Evolutionary conservation across 306 rosid species (phyloP).

Genomic region (Citrullus mucosospermus): DNA sequence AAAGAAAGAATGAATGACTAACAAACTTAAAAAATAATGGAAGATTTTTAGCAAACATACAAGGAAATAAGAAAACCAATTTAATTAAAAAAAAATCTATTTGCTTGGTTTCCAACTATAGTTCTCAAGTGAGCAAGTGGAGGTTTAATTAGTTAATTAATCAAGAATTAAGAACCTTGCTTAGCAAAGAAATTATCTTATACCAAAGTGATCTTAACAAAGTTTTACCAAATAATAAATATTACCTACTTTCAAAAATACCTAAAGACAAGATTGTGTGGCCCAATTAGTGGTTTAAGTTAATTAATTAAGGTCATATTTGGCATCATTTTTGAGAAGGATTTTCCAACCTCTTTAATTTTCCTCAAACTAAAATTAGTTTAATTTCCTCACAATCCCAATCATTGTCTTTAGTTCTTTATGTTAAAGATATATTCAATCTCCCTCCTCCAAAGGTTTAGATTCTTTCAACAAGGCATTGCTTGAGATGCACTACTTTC

Average conservation of each 20-base stretch:
- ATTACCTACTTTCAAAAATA: neutral
- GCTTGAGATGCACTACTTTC: constrained; percentile 48
- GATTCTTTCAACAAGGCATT: constrained; percentile 21
- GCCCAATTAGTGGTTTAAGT: neutral
- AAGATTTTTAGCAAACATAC: too few relatives aligned
- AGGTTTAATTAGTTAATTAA: neutral
- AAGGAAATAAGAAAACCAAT: too few relatives aligned
- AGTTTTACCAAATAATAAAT: neutral
- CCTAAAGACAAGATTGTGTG: neutral
- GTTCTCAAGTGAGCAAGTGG: neutral
- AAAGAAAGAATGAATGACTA: too few relatives aligned
- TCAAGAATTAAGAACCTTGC: neutral
- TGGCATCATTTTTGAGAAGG: neutral
- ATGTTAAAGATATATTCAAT: constrained; percentile 32
- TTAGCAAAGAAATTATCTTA: neutral
- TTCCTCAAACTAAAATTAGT: constrained; percentile 20
- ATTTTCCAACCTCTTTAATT: constrained; percentile 3
- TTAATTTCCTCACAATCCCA: constrained; percentile 23
- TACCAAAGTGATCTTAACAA: neutral
- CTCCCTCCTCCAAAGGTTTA: constrained; percentile 15
- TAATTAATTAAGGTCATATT: neutral
- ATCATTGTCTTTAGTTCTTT: constrained; percentile 46
- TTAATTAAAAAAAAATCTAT: too few relatives aligned
- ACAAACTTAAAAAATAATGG: too few relatives aligned
- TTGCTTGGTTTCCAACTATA: neutral